phyloP scores from a whole-genome alignment of 2,329 filamentous ascomycete species.

The Chrysoporthe austroafricana region DNA sequence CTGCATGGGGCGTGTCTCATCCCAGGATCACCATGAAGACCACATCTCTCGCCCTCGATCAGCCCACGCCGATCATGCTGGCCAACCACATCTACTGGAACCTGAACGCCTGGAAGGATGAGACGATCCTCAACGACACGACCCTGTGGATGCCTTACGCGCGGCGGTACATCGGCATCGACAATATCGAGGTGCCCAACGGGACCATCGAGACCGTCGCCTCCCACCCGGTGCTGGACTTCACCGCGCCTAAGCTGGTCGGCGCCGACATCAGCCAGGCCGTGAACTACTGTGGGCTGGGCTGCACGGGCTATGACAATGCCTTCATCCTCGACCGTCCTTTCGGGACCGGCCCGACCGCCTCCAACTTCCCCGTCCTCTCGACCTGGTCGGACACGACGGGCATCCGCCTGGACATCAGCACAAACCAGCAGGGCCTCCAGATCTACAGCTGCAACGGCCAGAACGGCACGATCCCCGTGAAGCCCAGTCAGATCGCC shows the following conservation, averaged over 20 bases:
- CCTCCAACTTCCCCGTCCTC: constrained; percentile 24
- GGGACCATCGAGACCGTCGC: constrained; percentile 21
- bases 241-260: constrained; percentile 21
- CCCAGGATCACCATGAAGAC: constrained; percentile 23
- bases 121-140: constrained; percentile 22
- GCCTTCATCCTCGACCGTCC: constrained; percentile 23
- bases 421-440: constrained; percentile 23
- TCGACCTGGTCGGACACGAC: constrained; percentile 20
- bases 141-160: constrained; percentile 24
- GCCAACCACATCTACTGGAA: constrained; percentile 27
- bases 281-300: constrained; percentile 11
- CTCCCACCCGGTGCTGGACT: constrained; percentile 17
- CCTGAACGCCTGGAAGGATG: constrained; percentile 23
- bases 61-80: constrained; percentile 25
- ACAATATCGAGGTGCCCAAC: constrained; percentile 23
- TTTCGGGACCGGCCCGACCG: constrained; percentile 3
- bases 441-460: constrained; percentile 25
- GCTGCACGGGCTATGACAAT: constrained; percentile 23
- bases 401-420: constrained; percentile 21
- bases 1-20: constrained; percentile 17
- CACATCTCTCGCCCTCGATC: constrained; percentile 21
- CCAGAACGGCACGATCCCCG: constrained; percentile 25
- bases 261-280: constrained; percentile 18
- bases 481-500: constrained; percentile 22
- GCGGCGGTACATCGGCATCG: constrained; percentile 18